phyloP scores from a whole-genome alignment of 1,139 yeast genomes.

The Candida tunisiensis region DNA sequence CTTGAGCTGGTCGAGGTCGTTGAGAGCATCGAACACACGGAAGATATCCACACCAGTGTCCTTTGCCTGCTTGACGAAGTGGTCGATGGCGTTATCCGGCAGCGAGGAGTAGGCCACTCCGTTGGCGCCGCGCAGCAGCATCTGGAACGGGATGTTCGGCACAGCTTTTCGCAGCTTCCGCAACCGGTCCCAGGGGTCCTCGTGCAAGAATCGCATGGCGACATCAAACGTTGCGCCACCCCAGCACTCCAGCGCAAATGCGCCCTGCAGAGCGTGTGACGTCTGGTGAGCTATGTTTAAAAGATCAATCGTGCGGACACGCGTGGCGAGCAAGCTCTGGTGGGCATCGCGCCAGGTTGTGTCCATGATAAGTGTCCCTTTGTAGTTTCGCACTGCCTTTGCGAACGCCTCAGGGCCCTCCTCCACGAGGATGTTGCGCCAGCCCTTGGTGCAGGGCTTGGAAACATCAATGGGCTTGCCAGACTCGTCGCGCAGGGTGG shows the following conservation, averaged over 20 bases:
- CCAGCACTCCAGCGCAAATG: conserved; percentile 97
- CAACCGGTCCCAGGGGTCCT: conserved; percentile 97
- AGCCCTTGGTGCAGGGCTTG: conserved; percentile 53
- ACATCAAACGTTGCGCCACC: conserved; percentile 99
- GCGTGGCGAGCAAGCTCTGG: conserved; percentile 93
- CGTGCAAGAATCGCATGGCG: conserved; percentile 94
- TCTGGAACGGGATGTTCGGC: conserved; percentile 98
- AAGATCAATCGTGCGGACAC: conserved; percentile 89
- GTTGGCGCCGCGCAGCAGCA: conserved; percentile 97
- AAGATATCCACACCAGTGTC: conserved; percentile 93
- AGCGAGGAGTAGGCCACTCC: conserved; percentile 97
- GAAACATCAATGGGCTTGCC: conserved; percentile 39
- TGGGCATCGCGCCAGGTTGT: conserved; percentile 99
- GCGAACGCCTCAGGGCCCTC: conserved; percentile 87
- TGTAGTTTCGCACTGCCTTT: conserved; percentile 61
- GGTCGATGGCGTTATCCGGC: conserved; percentile 98
- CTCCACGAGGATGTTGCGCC: conserved; percentile 76
- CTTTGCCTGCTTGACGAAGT: conserved; percentile 86
- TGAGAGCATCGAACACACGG: conserved; percentile 94
- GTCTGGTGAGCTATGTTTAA: conserved; percentile 88
- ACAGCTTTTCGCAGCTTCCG: conserved; percentile 75
- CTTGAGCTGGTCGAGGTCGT: conserved; percentile 88
- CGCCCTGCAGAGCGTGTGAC: conserved; percentile 76
- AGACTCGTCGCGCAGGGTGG: conserved; percentile 47
- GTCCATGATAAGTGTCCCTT: conserved; percentile 89